Evolutionary conservation across 1,139 yeast genomes (phyloP), one percentile per base, ranked within the genome.

Genomic region (Eremothecium gossypii): DNA sequence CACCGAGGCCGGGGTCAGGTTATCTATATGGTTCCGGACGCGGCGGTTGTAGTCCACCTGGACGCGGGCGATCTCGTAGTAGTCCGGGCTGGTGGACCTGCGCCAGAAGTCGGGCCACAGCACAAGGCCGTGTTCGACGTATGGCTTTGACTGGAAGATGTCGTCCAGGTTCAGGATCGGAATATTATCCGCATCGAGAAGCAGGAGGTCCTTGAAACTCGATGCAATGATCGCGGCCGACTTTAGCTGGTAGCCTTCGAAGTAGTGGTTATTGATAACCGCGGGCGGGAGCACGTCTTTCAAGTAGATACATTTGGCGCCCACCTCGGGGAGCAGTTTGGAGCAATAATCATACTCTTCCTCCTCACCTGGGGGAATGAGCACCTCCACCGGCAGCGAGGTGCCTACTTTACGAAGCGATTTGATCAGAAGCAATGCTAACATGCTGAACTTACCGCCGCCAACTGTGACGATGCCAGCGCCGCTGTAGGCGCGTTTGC

Each of bases 21-120:
- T 67, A 36, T 70, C 70, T 42, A 60, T 54, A 6, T 68, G 65
- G 40, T 62, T 63, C 37, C 76, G 68, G 5, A 70, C 71, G 31
- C 76, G 60, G 32, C 61, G 65, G 30, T 60, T 56, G 11, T 64
- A 41, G 41, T 56, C 65, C 6, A 77, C 67, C 26, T 64, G 54
- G 5, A 74, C 62, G 5, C 72, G 80, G 1, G 86, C 84, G 45
- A 83, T 73, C 9, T 77, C 74, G 59, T 80, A 83, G 56, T 69
- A 84, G 30, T 63, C 63, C 4, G 93, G 94, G 5, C 81, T 73
- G 1, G 83, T 78, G 0, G 85, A 74, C 50, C 93, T 69, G 51
- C 73, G 70, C 94, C 94, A 84, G 58, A 76, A 83, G 61, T 84
- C 94, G 4, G 93, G 91, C 89, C 93, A 83, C 27, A 81, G 65